Base-by-base conservation (phyloP, 2,329 filamentous ascomycete species). In the Beauveria sp. region DNA sequence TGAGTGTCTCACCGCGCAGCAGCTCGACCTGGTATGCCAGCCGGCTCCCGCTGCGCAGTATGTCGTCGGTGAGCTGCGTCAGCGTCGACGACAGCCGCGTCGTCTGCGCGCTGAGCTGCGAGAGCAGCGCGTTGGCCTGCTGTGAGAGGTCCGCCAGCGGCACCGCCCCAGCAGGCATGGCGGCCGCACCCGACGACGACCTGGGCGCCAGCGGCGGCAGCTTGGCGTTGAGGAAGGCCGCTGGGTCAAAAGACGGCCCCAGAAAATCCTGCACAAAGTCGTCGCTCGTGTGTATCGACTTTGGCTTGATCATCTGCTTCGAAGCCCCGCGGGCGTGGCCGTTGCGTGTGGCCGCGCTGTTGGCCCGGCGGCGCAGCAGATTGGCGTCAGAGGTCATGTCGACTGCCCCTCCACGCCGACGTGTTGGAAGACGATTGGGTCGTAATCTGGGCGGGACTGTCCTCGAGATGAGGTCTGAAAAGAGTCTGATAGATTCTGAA, bases 1-100 rank as follows among this genome's bases (percentile, higher is more conserved):
- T 83, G 52, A 92, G 76, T 2, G 91, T 89, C 74, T 97, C 92
- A 64, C 92, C 92, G n/a, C 92, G 85, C 54, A 97, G 75, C 20
- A 97, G 83, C 74, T 97, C 93, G 22, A 97, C 93, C 74, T 97
- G 91, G 70, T 99, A 99, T 22, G 92, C 91, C 61, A 99, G 78
- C 4, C 93, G 84, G 65, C 90, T 91, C 28, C 92, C 91, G 69
- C 91, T 92, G 61, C 94, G 85, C 64, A 99, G 76, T 64, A 99
- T 97, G 67, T 97, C 94, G 73, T 99, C 93, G 12, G 94, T 97
- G 63, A 97, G 79, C 69, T 93, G 88, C 37, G 92, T 96, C 62
- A 99, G 81, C 51, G 87, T 90, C 59, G 82, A 86, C 16, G 92
- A 91, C 8, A 97, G 79, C 51, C 92, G 84, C 20, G 91, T 88